These are phyloP conservation scores for Zoysia japonica DNA, from an alignment of 176 grass and related monocot species.

Conservation along the genomic window DNA sequence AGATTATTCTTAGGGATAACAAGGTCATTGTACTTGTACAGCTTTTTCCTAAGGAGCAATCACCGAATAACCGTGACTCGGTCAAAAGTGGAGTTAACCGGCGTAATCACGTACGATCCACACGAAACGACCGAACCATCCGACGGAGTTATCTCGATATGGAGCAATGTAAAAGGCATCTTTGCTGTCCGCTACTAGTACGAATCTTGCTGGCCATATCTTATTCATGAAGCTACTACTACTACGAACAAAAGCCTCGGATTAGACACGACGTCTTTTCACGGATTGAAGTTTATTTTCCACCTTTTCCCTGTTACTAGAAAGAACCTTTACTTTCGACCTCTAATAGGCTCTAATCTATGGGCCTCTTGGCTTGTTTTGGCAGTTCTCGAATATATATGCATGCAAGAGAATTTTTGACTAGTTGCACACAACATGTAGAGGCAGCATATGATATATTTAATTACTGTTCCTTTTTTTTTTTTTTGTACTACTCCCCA, in stretches of 20 bases:
- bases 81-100: too few species aligned
- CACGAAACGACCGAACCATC: too few species aligned
- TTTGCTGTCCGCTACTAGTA: constrained; percentile 20
- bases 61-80: too few species aligned
- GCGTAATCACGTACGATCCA: too few species aligned
- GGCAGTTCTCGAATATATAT: neutral
- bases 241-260: constrained; percentile 14
- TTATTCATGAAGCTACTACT: constrained; percentile 24
- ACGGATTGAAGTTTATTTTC: constrained; percentile 25
- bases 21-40: too few species aligned
- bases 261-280: constrained; percentile 35
- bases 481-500: too few species aligned
- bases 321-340: constrained; percentile 11
- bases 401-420: neutral
- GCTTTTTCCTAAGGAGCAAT: too few species aligned
- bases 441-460: neutral
- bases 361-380: constrained; percentile 15
- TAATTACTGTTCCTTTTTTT: neutral
- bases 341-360: constrained; percentile 7
- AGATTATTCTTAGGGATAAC: too few species aligned
- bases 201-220: constrained; percentile 32
- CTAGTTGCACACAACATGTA: neutral
- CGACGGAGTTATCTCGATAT: neutral
- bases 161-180: constrained; percentile 29
- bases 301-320: neutral